Conservation (phyloP, 2,329 filamentous ascomycete species). For the Tolypocladium capitatum region DNA sequence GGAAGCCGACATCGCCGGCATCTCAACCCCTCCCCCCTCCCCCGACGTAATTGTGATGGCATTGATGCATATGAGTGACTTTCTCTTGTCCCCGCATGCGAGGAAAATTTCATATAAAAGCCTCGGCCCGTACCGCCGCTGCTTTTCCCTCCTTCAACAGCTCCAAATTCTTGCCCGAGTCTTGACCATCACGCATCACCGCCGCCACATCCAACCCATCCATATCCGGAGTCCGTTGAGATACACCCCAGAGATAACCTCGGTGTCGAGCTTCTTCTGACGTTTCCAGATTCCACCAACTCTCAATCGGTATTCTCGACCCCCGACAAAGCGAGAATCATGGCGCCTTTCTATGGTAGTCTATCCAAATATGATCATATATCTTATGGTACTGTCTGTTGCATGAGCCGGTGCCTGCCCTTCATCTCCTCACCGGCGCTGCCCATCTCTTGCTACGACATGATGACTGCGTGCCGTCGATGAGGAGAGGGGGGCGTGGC, state of each 20-base stretch:
- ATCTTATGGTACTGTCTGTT: slow-evolving; percentile 31
- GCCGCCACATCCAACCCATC: not conserved
- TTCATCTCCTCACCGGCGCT: slow-evolving; percentile 1
- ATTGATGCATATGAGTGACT: not conserved
- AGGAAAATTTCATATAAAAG: not conserved
- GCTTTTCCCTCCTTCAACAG: not conserved
- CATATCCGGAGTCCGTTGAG: not conserved
- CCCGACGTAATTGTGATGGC: not conserved
- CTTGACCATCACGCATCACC: not conserved
- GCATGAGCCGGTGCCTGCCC: slow-evolving; percentile 51
- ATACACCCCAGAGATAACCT: not conserved
- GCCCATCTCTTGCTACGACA: not conserved
- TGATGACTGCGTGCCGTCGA: not conserved
- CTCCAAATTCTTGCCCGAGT: not conserved
- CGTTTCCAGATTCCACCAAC: slow-evolving; percentile 1
- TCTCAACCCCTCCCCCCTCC: too few species aligned
- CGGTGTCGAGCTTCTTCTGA: slow-evolving; percentile 2
- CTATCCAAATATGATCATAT: slow-evolving; percentile 23
- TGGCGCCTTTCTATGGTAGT: slow-evolving; percentile 21
- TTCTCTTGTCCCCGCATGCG: not conserved
- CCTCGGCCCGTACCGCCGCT: not conserved
- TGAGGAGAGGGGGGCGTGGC: slow-evolving; percentile 15
- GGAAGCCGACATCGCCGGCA: not conserved
- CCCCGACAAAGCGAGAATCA: slow-evolving; percentile 11
- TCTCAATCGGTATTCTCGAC: slow-evolving; percentile 13